These are phyloP conservation scores for Teratosphaeria gauchensis DNA, from an alignment of 2,329 filamentous ascomycete species.

Conservation along the genomic window DNA sequence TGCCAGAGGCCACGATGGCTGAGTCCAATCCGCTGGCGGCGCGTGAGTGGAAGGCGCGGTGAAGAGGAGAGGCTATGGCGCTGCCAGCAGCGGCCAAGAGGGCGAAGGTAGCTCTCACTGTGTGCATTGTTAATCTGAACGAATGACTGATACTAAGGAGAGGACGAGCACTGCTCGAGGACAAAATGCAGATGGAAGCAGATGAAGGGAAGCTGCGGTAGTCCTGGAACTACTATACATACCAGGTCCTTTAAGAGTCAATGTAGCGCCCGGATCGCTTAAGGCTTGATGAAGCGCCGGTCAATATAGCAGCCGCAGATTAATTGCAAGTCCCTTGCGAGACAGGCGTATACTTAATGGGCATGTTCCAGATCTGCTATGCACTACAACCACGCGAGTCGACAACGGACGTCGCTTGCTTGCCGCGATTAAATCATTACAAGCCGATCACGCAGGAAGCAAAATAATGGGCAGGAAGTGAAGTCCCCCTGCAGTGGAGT, in stretches of 20 bases:
- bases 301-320: background rate
- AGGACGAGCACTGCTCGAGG: background rate
- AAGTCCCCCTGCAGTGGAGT: background rate
- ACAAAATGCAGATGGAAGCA: background rate
- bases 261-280: background rate
- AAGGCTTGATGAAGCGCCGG: background rate
- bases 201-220: background rate
- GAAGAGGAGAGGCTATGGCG: background rate
- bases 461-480: background rate
- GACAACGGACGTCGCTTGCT: background rate
- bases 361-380: background rate
- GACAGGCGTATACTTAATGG: background rate
- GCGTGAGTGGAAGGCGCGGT: background rate
- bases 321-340: background rate
- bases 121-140: background rate
- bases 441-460: background rate
- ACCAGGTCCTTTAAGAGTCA: background rate
- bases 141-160: background rate
- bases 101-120: background rate
- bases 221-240: too few relatives aligned
- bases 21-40: background rate
- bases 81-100: background rate
- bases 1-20: slow-evolving; percentile 11
- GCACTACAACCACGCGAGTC: background rate
- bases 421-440: background rate